Base-by-base conservation (phyloP, 1,284 basidiomycete genomes). In the Ceratobasidium sp. region DNA sequence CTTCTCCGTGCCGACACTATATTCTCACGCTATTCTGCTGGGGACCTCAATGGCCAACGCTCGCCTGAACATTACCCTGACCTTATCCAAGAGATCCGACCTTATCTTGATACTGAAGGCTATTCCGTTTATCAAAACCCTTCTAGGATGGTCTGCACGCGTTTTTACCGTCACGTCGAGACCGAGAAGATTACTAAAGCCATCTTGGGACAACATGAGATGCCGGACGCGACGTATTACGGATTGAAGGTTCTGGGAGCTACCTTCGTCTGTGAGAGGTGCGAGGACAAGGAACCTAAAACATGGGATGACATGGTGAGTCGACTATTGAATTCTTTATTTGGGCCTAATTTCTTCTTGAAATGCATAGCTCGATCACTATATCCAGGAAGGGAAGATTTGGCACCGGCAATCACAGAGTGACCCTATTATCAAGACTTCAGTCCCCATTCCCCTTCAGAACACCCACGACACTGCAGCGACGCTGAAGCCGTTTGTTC, bases 1-100 rank as follows among this genome's bases (percentile, higher is more conserved):
- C 64, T 67, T 13, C 50, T 67, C 2, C 64, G 64, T 18, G 64
- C 64, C 14, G 64, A 67, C 43, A 55, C 50, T 16, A 30, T 67
- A 13, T 55, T 67, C 26, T 41, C 47, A 1, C 16, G 18, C 18
- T 23, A 44, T 1, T 1, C 32, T 6, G 32, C 38, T 11, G 35
- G 26, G 13, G 13, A 32, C 26, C 64, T n/a, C 1, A 23, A 32
- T 26, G n/a, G n/a, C 18, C 49, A 55, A 30, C 38, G 41, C 35
- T 16, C 21, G 3, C 14, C 28, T 5, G 21, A 28, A 21, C 26
- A 67, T 32, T 55, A 67, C n/a, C 64, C 64, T 8, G 18, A 30
- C 5, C 44, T 26, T 49, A 23, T 67, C 41, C 35, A 26, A 50
- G 32, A n/a, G n/a, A n/a, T n/a, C n/a, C n/a, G n/a, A n/a, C n/a